Base-by-base conservation (phyloP, 768 basidiomycete species). In the Tulasnella sp. region DNA sequence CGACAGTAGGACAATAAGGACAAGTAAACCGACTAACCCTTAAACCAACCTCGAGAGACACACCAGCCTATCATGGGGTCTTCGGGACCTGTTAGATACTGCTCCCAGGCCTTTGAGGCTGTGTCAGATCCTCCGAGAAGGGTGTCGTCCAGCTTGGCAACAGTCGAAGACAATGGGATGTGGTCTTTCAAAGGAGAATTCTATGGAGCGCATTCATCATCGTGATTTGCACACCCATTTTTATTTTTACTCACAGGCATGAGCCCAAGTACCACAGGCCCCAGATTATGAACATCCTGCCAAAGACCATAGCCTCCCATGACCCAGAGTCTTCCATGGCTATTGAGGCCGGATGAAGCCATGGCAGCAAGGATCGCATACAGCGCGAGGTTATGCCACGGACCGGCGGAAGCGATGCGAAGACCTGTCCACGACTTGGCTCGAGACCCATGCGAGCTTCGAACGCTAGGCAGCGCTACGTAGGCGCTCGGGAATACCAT, bases 331-430 rank as follows among this genome's bases (percentile, higher is more conserved):
- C n/a, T 27, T 21, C 43, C 38, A 24, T 21, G 19, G 27, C 45
- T 2, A 56, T 48, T 60, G 24, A 11, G 25, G 55, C 25, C n/a
- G 52, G 4, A 38, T 19, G 2, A 59, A 46, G 31, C 29, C 10
- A 73, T 66, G 12, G 73, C 53, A 4, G 70, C 63, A 2, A 69
- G 34, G 10, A 64, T 19, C 45, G 45, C 45, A 48, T 48, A 27
- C 45, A 83, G 73, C 3, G 82, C 59, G 10, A 89, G 66, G 66
- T 92, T 93, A 69, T 92, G 86, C 63, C 82, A 85, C 17, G 87
- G 81, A 2, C 90, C 90, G 1, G 85, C 81, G 7, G 85, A 75
- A 30, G 82, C 74, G 49, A 92, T 74, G 15, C 84, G 78, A n/a
- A 82, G 69, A 21, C 78, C 78, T 3, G 76, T 73, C 34, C 78